Evolutionary conservation across 2,329 filamentous ascomycete genomes (phyloP).

Genomic region (Apiospora marii): DNA sequence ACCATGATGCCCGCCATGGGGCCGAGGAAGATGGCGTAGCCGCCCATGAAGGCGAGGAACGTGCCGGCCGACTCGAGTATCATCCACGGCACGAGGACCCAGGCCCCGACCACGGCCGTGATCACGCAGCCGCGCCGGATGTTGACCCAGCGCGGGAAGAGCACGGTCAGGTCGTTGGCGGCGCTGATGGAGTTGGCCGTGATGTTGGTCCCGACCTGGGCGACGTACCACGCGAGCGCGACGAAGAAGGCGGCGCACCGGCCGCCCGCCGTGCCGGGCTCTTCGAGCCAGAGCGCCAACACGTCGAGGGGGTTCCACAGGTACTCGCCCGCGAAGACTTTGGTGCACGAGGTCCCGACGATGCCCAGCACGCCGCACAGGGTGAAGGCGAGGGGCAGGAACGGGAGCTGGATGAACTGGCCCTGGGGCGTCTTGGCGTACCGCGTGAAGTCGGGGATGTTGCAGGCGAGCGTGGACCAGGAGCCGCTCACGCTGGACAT

Average conservation of each 20-base stretch:
- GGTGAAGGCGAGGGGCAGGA: conserved; percentile 57
- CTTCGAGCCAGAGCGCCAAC: conserved; percentile 52
- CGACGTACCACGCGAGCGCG: conserved; percentile 61
- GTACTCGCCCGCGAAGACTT: conserved; percentile 58
- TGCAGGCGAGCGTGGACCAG: conserved; percentile 52
- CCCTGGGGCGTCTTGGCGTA: conserved; percentile 47
- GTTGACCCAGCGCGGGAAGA: conserved; percentile 62
- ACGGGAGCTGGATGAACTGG: conserved; percentile 51
- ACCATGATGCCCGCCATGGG: conserved; percentile 69
- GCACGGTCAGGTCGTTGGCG: conserved; percentile 64
- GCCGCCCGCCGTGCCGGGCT: conserved; percentile 53
- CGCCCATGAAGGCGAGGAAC: conserved; percentile 71
- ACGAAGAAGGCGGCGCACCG: conserved; percentile 53
- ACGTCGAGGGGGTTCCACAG: conserved; percentile 60
- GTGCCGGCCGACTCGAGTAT: conserved; percentile 65
- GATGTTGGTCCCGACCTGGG: conserved; percentile 63
- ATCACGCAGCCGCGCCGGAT: conserved; percentile 64
- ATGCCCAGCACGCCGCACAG: conserved; percentile 62
- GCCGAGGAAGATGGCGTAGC: conserved; percentile 65
- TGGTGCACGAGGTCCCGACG: conserved; percentile 62
- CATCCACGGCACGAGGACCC: conserved; percentile 71
- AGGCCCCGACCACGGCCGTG: conserved; percentile 60
- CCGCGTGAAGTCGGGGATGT: conserved; percentile 64
- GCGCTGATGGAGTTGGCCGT: conserved; percentile 63
- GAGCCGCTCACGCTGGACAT: conserved; percentile 53